Conservation (phyloP, 2,329 filamentous ascomycete genomes). For the Clonostachys rosea region DNA sequence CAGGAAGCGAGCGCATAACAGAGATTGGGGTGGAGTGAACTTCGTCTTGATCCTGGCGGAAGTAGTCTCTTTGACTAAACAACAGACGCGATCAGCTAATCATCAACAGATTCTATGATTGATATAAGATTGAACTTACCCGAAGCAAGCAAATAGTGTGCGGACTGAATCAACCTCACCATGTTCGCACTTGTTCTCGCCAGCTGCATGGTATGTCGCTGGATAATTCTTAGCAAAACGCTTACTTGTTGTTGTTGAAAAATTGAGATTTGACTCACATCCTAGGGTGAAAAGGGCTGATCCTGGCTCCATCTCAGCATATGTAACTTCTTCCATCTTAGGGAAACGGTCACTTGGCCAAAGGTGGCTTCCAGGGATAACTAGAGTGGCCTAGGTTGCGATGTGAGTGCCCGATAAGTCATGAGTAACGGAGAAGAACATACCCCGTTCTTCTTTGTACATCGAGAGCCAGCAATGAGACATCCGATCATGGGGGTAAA, state of each 20-base stretch:
- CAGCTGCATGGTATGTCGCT: conserved; percentile 1
- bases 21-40: background rate
- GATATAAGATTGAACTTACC: background rate
- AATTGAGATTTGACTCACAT: background rate
- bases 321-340: background rate
- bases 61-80: conserved; percentile 2
- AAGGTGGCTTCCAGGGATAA: conserved; percentile 3
- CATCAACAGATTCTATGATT: background rate
- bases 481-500: conserved; percentile 2
- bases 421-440: background rate
- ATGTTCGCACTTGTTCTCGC: background rate
- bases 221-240: background rate
- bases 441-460: conserved; percentile 2
- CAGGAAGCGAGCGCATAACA: conserved; percentile 1
- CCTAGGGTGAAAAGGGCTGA: conserved; percentile 3
- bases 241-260: background rate
- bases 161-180: background rate
- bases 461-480: background rate
- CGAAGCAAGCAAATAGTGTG: conserved; percentile 1
- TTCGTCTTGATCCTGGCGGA: conserved; percentile 1
- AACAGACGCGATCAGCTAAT: background rate
- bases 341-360: conserved; percentile 1
- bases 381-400: background rate
- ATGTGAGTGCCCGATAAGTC: background rate
- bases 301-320: conserved; percentile 2